phyloP scores from a whole-genome alignment of 2,329 filamentous ascomycete genomes.

The Triangularia verruculosa region DNA sequence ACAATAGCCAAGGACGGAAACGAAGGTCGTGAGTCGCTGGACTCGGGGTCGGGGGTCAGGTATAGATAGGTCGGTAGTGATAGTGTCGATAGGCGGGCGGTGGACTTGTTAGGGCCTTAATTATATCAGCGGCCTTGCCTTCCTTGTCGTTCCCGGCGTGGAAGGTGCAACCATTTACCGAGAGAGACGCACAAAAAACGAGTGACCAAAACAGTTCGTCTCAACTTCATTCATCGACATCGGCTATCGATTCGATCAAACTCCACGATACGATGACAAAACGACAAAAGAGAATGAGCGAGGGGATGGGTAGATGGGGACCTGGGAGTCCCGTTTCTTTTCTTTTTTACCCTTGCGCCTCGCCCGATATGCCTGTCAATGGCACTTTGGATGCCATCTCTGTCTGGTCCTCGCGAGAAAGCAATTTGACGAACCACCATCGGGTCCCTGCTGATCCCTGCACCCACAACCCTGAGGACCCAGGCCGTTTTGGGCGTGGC shows the following conservation, averaged over 20 bases:
- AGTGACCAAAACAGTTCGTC: constrained; percentile 7
- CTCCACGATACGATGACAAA: no score
- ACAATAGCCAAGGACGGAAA: not conserved
- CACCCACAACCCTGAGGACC: constrained; percentile 18
- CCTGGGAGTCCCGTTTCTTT: not conserved
- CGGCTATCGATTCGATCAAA: not conserved
- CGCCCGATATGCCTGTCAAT: constrained; percentile 10
- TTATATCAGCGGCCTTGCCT: not conserved
- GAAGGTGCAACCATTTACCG: constrained; percentile 7
- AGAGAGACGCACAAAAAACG: constrained; percentile 5
- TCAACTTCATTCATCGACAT: constrained; percentile 1
- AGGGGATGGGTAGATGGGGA: not conserved
- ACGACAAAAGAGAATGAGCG: not conserved
- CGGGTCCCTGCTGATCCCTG: constrained; percentile 28
- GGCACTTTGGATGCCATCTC: constrained; percentile 4
- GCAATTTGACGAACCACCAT: constrained; percentile 31
- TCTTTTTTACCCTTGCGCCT: constrained; percentile 11
- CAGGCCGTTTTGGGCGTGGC: constrained; percentile 24
- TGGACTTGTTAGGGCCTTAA: constrained; percentile 4
- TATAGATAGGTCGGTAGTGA: constrained; percentile 1
- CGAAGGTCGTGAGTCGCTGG: constrained; percentile 15
- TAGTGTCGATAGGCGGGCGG: not conserved
- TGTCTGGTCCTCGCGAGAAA: constrained; percentile 15
- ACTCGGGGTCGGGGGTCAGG: not conserved
- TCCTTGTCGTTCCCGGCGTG: not conserved